Base-by-base conservation (phyloP, 2,329 filamentous ascomycete genomes). In the Fusarium dimerum region DNA sequence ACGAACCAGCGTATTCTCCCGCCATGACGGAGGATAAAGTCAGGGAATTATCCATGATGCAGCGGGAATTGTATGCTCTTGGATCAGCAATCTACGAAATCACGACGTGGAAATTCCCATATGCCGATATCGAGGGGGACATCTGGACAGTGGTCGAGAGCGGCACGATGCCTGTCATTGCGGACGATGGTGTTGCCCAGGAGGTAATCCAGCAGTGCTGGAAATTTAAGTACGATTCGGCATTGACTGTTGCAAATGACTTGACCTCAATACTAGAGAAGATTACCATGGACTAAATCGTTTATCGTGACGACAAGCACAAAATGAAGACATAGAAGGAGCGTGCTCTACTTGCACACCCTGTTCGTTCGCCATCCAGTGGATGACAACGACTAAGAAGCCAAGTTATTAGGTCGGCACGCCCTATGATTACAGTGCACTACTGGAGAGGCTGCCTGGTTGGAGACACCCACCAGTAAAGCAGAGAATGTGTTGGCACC, bases 31-130 rank as follows among this genome's bases (percentile, higher is more conserved):
- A 50, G 43, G 43, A 46, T 30, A 39, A 50, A 30, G 36, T 50
- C 36, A 5, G 15, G 20, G 46, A 3, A 46, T 45, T 45, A 17
- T 41, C 48, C 26, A 46, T 41, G 38, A 46, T 46, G 48, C 48
- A 46, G 40, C 43, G 43, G 43, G 48, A 51, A 39, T 43, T 51
- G 13, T 51, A 51, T 18, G 43, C 43, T 43, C 48, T 51, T 8
- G 43, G 48, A 43, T 51, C 43, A n/a, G 48, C 36, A 26, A 20
- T 51, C 43, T 51, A 45, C 16, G 43, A 46, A 43, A 46, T 51
- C 29, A 51, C 38, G 26, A 36, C 6, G 48, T 51, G 43, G 48
- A 46, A 51, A 42, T 46, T 34, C 30, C 48, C 43, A 9, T 51
- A 51, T 29, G 43, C 43, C 17, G 48, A 32, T 9, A 42, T 42